Conservation (phyloP, 1,284 basidiomycete species). For the Phellinidium pouzarii region DNA sequence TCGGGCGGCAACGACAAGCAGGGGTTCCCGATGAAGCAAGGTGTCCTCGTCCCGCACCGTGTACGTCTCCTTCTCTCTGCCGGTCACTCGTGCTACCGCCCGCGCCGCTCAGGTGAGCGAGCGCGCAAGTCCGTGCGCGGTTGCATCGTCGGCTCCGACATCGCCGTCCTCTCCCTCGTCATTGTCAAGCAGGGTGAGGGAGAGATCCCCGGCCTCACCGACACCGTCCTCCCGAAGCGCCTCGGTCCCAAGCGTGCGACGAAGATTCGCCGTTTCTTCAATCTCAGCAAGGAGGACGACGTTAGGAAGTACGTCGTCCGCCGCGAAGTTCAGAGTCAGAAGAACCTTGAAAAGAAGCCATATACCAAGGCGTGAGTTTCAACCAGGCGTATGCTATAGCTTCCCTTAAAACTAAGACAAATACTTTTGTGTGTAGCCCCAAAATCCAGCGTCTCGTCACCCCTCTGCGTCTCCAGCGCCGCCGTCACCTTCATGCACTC, state of each 20-base stretch:
- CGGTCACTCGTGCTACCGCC: slow-evolving; percentile 97
- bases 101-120: slow-evolving; percentile 90
- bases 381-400: slow-evolving; percentile 2
- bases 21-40: slow-evolving; percentile 99
- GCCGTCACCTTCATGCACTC: slow-evolving; percentile 87
- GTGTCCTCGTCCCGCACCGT: slow-evolving; percentile 93
- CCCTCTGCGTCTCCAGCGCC: slow-evolving; percentile 91
- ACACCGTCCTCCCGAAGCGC: slow-evolving; percentile 89
- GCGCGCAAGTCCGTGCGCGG: slow-evolving; percentile 98
- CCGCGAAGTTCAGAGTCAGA: slow-evolving; percentile 82
- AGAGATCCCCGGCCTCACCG: slow-evolving; percentile 91
- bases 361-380: slow-evolving; percentile 92
- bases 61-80: slow-evolving; percentile 90
- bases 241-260: slow-evolving; percentile 93
- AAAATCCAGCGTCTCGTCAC: slow-evolving; percentile 93
- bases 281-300: slow-evolving; percentile 96
- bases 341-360: slow-evolving; percentile 92
- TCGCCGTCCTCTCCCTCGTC: slow-evolving; percentile 90
- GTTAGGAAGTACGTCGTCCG: slow-evolving; percentile 96
- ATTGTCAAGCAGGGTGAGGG: slow-evolving; percentile 96
- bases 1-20: slow-evolving; percentile 96
- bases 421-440: slow-evolving; percentile 39
- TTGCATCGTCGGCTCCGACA: slow-evolving; percentile 96
- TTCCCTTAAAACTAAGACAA: background rate
- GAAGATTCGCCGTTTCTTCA: slow-evolving; percentile 98